Conservation (phyloP, 1,284 basidiomycete species). For the Mycosarcoma mackinlayi region DNA sequence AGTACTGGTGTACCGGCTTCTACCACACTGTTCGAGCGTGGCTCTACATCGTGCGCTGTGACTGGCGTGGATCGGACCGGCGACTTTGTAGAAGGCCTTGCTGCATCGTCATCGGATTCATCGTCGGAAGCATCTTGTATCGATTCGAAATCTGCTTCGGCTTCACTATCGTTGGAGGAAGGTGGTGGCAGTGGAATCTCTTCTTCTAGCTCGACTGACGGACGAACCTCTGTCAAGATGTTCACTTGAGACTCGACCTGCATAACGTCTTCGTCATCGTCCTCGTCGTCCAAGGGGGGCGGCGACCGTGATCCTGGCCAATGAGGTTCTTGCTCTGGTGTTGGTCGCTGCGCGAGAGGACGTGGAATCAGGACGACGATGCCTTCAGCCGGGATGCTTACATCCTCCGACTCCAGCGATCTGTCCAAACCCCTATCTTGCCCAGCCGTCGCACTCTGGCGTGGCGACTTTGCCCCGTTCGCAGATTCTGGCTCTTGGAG, state of each 20-base stretch:
- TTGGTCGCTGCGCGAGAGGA: not conserved
- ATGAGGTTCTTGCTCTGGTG: not conserved
- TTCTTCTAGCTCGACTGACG: not conserved
- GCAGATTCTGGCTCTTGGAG: not conserved
- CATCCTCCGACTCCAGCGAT: not conserved
- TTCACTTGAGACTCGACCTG: slow-evolving; percentile 23
- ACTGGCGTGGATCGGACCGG: not conserved
- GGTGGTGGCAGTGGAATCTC: not conserved
- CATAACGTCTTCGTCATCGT: slow-evolving; percentile 21
- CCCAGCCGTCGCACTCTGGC: too few relatives aligned
- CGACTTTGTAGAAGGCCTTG: not conserved
- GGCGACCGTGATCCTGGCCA: slow-evolving; percentile 22
- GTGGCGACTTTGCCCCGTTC: not conserved
- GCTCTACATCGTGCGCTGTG: not conserved
- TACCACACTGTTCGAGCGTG: not conserved
- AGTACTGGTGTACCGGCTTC: slow-evolving; percentile 36
- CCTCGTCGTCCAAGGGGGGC: slow-evolving; percentile 35
- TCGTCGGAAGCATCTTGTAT: not conserved
- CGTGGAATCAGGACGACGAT: slow-evolving; percentile 25
- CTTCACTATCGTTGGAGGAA: not conserved
- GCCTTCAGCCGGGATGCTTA: slow-evolving; percentile 18
- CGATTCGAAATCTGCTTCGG: not conserved
- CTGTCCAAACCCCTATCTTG: not conserved
- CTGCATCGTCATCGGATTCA: not conserved
- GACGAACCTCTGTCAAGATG: not conserved